Base-by-base conservation (phyloP, 352 stramenopile species). In the Phytophthora capsici region DNA sequence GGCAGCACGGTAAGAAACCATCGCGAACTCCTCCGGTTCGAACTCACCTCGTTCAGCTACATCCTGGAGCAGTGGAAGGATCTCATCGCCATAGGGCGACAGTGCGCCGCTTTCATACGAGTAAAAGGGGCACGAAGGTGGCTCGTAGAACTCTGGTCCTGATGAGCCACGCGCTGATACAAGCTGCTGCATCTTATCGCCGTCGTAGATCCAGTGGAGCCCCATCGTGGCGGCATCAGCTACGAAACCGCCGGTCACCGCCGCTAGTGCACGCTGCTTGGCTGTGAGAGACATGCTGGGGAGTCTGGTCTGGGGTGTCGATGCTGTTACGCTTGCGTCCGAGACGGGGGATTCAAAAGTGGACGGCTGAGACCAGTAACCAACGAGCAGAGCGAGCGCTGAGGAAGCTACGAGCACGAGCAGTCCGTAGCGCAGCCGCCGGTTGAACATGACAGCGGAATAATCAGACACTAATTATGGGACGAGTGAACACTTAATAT, bases 141-240 rank as follows among this genome's bases (percentile, higher is more conserved):
- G 80, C 45, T 82, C 69, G 40, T 85, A 79, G 56, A 91, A 90
- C 50, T 89, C 80, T 3, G 75, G 57, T 7, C 46, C 46, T 6
- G 36, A 23, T 43, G 19, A 25, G 41, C 47, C 61, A 34, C 49
- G 63, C 12, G 73, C 65, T 3, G 52, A 66, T 25, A 73, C 66
- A 26, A 86, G 77, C 47, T 63, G 19, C 25, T 66, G 47, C 48
- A 89, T 72, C 70, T 86, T 78, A 38, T 70, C 66, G 20, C 22
- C 62, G 65, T 91, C 80, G 67, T 91, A 91, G 78, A 91, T 89
- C 82, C 82, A 91, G 70, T 91, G 82, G 28, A 91, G 77, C 1
- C 78, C 78, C 82, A 91, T 89, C 22, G 76, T 85, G 26, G 82
- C 82, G 28, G 82, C 82, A 47, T 91, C 82, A 10, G 75, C 74